Conservation (phyloP, 306 rosid genomes). For the Prunus salicina region DNA sequence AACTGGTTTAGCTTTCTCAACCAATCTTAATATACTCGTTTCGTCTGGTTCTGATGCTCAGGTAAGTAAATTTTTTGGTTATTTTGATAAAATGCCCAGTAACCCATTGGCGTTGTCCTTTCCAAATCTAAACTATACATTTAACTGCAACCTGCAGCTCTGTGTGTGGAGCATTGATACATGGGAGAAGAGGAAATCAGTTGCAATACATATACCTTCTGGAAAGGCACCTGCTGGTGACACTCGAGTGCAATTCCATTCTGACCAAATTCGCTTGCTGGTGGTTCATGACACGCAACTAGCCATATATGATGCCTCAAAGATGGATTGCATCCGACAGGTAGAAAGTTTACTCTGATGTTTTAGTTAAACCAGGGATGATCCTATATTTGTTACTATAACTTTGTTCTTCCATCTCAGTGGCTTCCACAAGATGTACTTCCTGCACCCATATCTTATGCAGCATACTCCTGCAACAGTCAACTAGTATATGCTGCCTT, state of each 20-base stretch:
- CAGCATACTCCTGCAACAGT: constrained; percentile 76
- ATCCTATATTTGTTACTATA: background rate
- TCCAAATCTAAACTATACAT: constrained; percentile 1
- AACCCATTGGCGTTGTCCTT: constrained; percentile 3
- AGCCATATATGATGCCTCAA: constrained; percentile 84
- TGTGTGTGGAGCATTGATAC: constrained; percentile 87
- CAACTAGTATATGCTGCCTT: constrained; percentile 61
- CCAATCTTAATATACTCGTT: constrained; percentile 66
- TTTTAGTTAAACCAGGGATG: background rate
- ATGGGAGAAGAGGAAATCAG: constrained; percentile 89
- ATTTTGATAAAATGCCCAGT: background rate
- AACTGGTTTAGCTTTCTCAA: constrained; percentile 81
- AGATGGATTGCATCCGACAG: constrained; percentile 84
- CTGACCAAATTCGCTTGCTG: constrained; percentile 69
- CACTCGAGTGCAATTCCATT: constrained; percentile 77
- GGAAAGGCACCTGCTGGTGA: constrained; percentile 76
- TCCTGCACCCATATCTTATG: constrained; percentile 65
- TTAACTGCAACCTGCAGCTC: constrained; percentile 47
- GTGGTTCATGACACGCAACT: constrained; percentile 80
- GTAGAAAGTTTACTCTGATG: constrained; percentile 32
- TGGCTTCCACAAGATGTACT: constrained; percentile 87
- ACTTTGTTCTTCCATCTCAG: constrained; percentile 44
- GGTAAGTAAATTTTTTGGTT: constrained; percentile 36
- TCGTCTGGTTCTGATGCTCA: constrained; percentile 90
- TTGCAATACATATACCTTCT: constrained; percentile 55